Evolutionary conservation across 805 yeast genomes (phyloP), one percentile per base, ranked within the genome.

Genomic region (Kodamaea sagamina): DNA sequence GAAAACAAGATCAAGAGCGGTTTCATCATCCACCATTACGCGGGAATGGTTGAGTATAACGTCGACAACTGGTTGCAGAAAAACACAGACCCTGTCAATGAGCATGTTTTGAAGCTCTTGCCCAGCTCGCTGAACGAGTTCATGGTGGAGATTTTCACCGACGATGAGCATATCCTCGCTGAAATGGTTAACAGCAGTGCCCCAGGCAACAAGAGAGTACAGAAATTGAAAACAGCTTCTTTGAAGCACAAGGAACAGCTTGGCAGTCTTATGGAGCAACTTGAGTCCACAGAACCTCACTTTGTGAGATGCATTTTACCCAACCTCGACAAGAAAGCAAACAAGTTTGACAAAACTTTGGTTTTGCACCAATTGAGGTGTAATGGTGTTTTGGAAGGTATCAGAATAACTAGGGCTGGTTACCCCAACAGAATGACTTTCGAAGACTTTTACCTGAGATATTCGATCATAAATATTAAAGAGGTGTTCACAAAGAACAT

Each of bases 321-420:
- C 6, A 93, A 93, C 58, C 78, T 79, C 47, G 70, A 76, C 35
- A 90, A 92, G 59, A 72, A 72, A 39, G 81, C 97, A 0, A 78
- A 78, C 32, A 68, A 72, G 28, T 86, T 93, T 55, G 89, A 88
- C 54, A 88, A 84, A 52, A 67, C 66, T 22, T 67, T 93, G 17
- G 95, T 93, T 6, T 68, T 93, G 35, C 92, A 86, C 41, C 99
- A 93, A 65, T 72, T 93, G 48, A 75, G 97, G 49, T 93, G 98
- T 58, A 93, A 93, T 58, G 99, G 99, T 77, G 99, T 93, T 11
- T 68, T 93, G 40, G 99, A 93, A 71, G 99, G 99, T 48, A 93
- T 93, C 22, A 77, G 99, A 63, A 93, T 93, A 47, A 96, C 98
- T 0, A 78, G 99, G 50, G 89, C 96, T 6, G 99, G 99, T 2